Percentiles rank a stretch among this genome's conserved stretches.
Conservation (phyloP, 1,284 basidiomycete species). For the Cutaneotrichosporon daszewskae region DNA sequence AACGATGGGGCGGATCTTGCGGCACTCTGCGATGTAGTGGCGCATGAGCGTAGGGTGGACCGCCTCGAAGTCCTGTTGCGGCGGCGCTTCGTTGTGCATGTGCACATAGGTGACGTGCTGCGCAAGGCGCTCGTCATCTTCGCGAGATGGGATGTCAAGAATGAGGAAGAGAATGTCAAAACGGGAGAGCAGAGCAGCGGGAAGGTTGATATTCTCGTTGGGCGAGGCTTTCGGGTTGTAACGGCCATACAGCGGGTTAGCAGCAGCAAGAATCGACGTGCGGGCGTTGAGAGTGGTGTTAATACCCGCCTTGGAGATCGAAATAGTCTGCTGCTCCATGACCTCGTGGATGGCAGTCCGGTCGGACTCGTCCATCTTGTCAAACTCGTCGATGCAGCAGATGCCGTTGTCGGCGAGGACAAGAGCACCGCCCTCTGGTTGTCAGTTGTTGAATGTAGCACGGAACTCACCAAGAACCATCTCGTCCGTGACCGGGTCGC, state of each 20-base stretch:
- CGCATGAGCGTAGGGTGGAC: constrained; percentile 83
- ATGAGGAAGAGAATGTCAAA: constrained; percentile 98
- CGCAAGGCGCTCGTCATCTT: constrained; percentile 92
- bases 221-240: constrained; percentile 98
- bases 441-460: neutral
- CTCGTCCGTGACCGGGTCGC: constrained; percentile 98
- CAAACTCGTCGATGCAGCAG: constrained; percentile 99
- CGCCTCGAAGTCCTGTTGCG: constrained; percentile 68
- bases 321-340: constrained; percentile 99
- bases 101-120: constrained; percentile 98
- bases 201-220: constrained; percentile 98
- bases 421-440: constrained; percentile 89
- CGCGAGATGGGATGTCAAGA: constrained; percentile 87
- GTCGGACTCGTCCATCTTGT: constrained; percentile 99
- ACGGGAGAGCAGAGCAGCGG: constrained; percentile 88
- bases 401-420: constrained; percentile 99
- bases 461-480: constrained; percentile 83
- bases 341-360: constrained; percentile 99
- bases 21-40: constrained; percentile 93
- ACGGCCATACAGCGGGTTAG: constrained; percentile 94
- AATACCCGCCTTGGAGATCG: constrained; percentile 98
- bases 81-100: constrained; percentile 90
- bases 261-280: constrained; percentile 94
- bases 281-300: constrained; percentile 98
- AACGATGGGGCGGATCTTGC: constrained; percentile 80